phyloP scores from a whole-genome alignment of 2,329 filamentous ascomycete species.

The Fusarium metavorans region DNA sequence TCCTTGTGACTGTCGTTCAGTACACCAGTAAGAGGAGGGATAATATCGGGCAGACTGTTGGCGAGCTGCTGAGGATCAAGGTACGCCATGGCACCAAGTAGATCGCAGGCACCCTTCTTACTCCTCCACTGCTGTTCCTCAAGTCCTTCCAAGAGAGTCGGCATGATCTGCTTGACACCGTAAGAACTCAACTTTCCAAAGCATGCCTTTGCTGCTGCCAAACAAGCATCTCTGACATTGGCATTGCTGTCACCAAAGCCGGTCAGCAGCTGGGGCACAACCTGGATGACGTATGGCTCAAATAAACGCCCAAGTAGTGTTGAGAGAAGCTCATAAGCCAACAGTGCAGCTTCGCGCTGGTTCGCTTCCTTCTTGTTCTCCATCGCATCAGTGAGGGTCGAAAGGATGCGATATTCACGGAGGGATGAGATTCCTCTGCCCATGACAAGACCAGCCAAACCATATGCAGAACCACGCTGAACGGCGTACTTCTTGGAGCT shows the following conservation, averaged over 20 bases:
- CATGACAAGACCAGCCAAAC: slow-evolving; percentile 87
- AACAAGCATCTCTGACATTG: slow-evolving; percentile 91
- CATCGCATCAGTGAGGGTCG: slow-evolving; percentile 81
- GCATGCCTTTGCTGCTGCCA: slow-evolving; percentile 93
- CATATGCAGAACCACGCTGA: slow-evolving; percentile 93
- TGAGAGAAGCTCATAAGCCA: slow-evolving; percentile 92
- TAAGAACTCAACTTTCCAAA: slow-evolving; percentile 95
- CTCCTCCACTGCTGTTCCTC: slow-evolving; percentile 98
- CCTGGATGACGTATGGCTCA: slow-evolving; percentile 96
- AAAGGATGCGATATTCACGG: slow-evolving; percentile 87
- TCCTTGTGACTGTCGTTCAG: slow-evolving; percentile 99
- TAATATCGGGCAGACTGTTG: slow-evolving; percentile 92
- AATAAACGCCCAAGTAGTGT: slow-evolving; percentile 88
- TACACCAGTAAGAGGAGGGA: slow-evolving; percentile 92
- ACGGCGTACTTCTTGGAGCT: slow-evolving; percentile 92
- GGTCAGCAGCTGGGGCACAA: slow-evolving; percentile 88
- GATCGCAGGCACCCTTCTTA: slow-evolving; percentile 97
- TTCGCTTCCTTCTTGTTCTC: slow-evolving; percentile 96
- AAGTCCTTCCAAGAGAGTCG: slow-evolving; percentile 89
- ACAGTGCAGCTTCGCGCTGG: slow-evolving; percentile 86
- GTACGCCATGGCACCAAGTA: slow-evolving; percentile 98
- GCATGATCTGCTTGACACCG: slow-evolving; percentile 94
- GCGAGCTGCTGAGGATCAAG: slow-evolving; percentile 95
- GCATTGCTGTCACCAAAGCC: slow-evolving; percentile 90
- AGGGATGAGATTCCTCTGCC: slow-evolving; percentile 88